These are phyloP conservation scores for Torrubiella hemipterigena DNA, from an alignment of 2,329 filamentous ascomycete species.

Conservation along the genomic window DNA sequence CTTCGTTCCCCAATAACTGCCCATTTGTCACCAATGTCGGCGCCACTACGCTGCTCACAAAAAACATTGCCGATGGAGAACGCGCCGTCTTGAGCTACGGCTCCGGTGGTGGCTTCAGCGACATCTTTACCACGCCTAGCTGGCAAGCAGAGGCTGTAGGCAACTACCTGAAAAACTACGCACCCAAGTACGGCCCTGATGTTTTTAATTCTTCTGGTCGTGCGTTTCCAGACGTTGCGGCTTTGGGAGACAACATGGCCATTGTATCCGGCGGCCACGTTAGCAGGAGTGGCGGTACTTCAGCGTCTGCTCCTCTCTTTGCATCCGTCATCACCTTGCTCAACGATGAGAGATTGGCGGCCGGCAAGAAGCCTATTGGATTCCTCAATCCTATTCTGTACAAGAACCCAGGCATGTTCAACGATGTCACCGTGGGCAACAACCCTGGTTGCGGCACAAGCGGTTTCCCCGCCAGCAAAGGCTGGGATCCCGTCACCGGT, in stretches of 20 bases:
- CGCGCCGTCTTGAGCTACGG: constrained; percentile 20
- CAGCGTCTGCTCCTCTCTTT: constrained; percentile 18
- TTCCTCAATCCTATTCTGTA: constrained; percentile 11
- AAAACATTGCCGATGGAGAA: background rate
- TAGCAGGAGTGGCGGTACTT: constrained; percentile 34
- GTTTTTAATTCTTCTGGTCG: constrained; percentile 28
- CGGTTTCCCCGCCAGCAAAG: too few relatives aligned
- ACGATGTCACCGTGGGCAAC: constrained; percentile 15
- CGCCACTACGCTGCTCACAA: constrained; percentile 27
- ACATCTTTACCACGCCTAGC: constrained; percentile 29
- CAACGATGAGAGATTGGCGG: constrained; percentile 12
- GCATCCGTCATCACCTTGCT: constrained; percentile 16
- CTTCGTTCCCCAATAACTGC: constrained; percentile 31
- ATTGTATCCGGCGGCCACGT: constrained; percentile 30
- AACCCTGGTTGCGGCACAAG: constrained; percentile 19
- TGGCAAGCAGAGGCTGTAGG: constrained; percentile 30
- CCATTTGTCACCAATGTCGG: constrained; percentile 37
- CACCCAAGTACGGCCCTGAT: constrained; percentile 24
- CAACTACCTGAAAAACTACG: constrained; percentile 23
- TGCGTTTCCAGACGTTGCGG: constrained; percentile 32
- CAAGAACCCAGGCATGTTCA: constrained; percentile 16
- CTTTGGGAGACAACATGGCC: constrained; percentile 29
- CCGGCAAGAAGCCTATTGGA: constrained; percentile 9
- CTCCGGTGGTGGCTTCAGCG: constrained; percentile 33
- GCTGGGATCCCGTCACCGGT: too few relatives aligned